Conservation (phyloP, 768 basidiomycete genomes). For the Daedaleopsis sinensis region DNA sequence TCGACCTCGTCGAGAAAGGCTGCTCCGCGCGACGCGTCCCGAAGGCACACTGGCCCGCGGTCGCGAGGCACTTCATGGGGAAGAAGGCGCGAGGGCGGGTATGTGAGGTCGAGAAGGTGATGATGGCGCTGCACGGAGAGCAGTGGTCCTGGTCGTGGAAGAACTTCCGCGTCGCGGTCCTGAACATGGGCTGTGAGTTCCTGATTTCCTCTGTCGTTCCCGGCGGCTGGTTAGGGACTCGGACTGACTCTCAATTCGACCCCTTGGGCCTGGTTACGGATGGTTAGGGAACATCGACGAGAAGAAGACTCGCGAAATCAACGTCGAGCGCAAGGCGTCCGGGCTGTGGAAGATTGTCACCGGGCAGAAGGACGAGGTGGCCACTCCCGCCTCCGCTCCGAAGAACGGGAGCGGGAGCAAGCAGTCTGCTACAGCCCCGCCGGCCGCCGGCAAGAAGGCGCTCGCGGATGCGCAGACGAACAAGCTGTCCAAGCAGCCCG, state of each 20-base stretch:
- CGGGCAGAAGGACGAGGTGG: constrained; percentile 5
- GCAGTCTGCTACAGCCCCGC: not conserved
- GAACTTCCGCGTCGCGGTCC: constrained; percentile 75
- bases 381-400: not conserved
- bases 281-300: constrained; percentile 23
- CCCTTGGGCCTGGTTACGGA: not conserved
- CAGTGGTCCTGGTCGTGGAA: constrained; percentile 80
- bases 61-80: constrained; percentile 76
- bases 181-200: constrained; percentile 78
- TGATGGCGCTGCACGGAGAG: constrained; percentile 65
- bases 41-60: constrained; percentile 80
- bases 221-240: not conserved
- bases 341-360: constrained; percentile 31
- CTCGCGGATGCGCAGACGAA: constrained; percentile 3
- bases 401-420: not conserved
- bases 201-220: not conserved
- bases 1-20: constrained; percentile 67
- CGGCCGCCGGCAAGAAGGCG: constrained; percentile 11
- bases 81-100: constrained; percentile 67
- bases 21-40: constrained; percentile 70
- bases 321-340: constrained; percentile 28
- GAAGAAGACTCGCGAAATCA: constrained; percentile 29
- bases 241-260: not conserved
- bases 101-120: constrained; percentile 70
- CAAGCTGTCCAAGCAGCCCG: constrained; percentile 3